These are phyloP conservation scores for Eimeria maxima DNA, from an alignment of 169 alveolate species.

Conservation along the genomic window DNA sequence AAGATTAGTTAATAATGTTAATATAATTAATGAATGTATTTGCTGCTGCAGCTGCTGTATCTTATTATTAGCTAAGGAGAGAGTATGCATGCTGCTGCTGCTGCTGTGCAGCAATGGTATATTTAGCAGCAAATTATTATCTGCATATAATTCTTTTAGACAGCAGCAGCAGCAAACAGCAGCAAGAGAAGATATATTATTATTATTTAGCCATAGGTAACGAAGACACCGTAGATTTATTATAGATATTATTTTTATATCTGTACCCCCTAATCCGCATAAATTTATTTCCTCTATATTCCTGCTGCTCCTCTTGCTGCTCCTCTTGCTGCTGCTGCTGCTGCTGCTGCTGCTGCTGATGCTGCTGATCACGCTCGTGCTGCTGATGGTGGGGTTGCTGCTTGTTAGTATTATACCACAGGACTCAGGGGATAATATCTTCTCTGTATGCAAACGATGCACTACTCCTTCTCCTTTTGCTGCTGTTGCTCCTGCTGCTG, in stretches of 20 bases:
- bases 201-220: background rate
- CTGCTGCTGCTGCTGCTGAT: too few species aligned
- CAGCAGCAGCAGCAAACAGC: background rate
- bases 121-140: background rate
- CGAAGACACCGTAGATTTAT: background rate
- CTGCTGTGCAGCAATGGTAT: constrained; percentile 14
- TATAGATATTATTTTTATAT: background rate
- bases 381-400: too few species aligned
- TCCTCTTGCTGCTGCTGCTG: too few species aligned
- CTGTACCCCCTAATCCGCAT: background rate
- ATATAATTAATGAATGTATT: background rate
- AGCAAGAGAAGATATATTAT: background rate
- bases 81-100: background rate
- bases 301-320: too few species aligned
- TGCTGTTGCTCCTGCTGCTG: background rate
- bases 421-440: too few species aligned
- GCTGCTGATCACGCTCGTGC: too few species aligned
- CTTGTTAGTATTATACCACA: too few species aligned
- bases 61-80: background rate
- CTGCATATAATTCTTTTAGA: constrained; percentile 7
- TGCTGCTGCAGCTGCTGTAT: background rate
- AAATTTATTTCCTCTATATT: too few species aligned
- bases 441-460: too few species aligned
- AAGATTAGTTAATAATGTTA: background rate
- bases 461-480: constrained; percentile 11